A percentile compares a stretch with the other conserved stretches of the same genome.
Evolutionary conservation across 2,329 filamentous ascomycete species (phyloP).

Genomic region (Calcarisporium arbuscula): DNA sequence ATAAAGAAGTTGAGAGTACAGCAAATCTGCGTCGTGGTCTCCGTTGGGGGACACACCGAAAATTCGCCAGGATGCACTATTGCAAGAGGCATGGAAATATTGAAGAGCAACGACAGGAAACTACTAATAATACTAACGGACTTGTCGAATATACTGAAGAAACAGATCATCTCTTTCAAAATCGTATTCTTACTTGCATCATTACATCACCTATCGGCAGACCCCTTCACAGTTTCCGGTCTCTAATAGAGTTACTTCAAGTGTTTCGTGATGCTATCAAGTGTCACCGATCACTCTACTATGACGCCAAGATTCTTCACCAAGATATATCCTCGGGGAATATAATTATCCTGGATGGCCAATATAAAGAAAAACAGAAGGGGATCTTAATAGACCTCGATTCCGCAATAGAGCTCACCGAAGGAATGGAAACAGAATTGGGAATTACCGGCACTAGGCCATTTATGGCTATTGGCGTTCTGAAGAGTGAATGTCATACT

Average conservation of each 20-base stretch:
- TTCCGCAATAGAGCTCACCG: conserved; percentile 8
- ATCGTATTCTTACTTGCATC: conserved; percentile 13
- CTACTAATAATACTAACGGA: conserved; percentile 2
- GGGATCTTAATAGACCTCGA: conserved; percentile 16
- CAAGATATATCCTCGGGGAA: conserved; percentile 13
- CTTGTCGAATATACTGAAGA: conserved; percentile 9
- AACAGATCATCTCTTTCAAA: conserved; percentile 10
- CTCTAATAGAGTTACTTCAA: conserved; percentile 10
- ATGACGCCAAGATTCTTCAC: conserved; percentile 10
- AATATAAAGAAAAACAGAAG: conserved; percentile 1
- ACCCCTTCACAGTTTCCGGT: conserved; percentile 12
- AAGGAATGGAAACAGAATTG: conserved; percentile 3
- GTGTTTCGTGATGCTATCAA: conserved; percentile 14
- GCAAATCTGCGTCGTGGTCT: conserved; percentile 11
- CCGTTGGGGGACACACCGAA: conserved; percentile 11
- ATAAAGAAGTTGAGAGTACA: conserved; percentile 13
- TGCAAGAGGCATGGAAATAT: conserved; percentile 3
- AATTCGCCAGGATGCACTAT: conserved; percentile 5
- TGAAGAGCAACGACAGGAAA: conserved; percentile 5
- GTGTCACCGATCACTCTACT: conserved; percentile 12
- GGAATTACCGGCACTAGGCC: conserved; percentile 10
- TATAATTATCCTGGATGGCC: conserved; percentile 11
- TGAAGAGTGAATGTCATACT: conserved; percentile 8
- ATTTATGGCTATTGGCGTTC: conserved; percentile 20
- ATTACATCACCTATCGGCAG: conserved; percentile 15